Evolutionary conservation across 2,329 filamentous ascomycete genomes (phyloP).

Genomic region (Geosmithia putterillii): DNA sequence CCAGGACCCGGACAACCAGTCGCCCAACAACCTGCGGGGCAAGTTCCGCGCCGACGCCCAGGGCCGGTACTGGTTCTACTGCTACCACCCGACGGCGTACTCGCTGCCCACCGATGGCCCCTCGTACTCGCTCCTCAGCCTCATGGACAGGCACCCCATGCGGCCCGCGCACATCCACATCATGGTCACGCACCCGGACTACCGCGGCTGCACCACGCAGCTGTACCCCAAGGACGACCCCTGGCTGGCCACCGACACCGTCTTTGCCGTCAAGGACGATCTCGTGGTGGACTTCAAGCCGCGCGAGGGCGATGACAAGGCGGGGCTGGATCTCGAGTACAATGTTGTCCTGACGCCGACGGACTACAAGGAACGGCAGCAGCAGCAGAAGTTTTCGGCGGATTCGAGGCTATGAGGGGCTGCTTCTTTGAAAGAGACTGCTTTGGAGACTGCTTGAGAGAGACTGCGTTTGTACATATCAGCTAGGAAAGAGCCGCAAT

Average conservation of each 20-base stretch:
- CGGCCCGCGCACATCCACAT: constrained; percentile 38
- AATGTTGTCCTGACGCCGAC: constrained; percentile 30
- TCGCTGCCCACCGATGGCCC: constrained; percentile 54
- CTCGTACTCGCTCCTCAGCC: constrained; percentile 23
- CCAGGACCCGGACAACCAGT: constrained; percentile 61
- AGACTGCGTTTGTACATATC: too few relatives aligned
- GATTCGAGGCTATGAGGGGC: not conserved
- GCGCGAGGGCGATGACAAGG: constrained; percentile 22
- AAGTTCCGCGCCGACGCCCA: constrained; percentile 62
- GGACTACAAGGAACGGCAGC: constrained; percentile 24
- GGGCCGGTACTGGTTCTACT: constrained; percentile 63
- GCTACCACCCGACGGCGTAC: constrained; percentile 62
- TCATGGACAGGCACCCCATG: constrained; percentile 36
- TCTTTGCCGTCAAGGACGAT: constrained; percentile 42
- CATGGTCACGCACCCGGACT: constrained; percentile 48
- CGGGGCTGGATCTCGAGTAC: constrained; percentile 24
- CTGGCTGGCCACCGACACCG: constrained; percentile 39
- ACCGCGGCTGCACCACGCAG: constrained; percentile 62
- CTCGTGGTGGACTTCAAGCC: constrained; percentile 37
- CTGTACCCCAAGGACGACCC: constrained; percentile 60
- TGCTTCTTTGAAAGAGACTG: not conserved
- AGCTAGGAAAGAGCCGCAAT: too few relatives aligned
- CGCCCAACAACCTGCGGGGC: constrained; percentile 62
- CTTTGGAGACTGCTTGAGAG: too few relatives aligned
- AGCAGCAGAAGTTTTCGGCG: constrained; percentile 4